Evolutionary conservation across 495 filamentous ascomycete species (phyloP).

Genomic region (Penicillium ucsense): DNA sequence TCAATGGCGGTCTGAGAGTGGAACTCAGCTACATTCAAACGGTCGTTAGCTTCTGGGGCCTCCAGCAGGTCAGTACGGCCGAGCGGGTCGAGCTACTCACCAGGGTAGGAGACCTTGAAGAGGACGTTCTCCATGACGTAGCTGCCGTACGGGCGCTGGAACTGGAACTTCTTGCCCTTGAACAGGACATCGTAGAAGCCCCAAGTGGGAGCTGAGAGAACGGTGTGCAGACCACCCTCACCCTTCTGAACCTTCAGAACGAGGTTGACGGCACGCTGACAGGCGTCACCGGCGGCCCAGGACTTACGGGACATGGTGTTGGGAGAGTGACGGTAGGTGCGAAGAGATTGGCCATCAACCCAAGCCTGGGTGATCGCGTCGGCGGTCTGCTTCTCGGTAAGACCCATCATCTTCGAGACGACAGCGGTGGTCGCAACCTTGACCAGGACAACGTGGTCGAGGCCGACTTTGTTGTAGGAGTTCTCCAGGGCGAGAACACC

Average conservation of each 20-base stretch:
- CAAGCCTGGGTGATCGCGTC: slow-evolving; percentile 95
- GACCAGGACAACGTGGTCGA: slow-evolving; percentile 95
- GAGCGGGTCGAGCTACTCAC: slow-evolving; percentile 34
- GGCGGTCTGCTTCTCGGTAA: slow-evolving; percentile 81
- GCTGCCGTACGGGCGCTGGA: slow-evolving; percentile 91
- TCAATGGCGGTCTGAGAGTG: slow-evolving; percentile 98
- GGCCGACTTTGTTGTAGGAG: slow-evolving; percentile 94
- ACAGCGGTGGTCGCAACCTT: slow-evolving; percentile 96
- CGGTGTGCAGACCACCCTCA: slow-evolving; percentile 82
- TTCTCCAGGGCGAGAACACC: slow-evolving; percentile 94
- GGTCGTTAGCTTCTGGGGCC: neutral
- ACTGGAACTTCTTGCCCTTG: slow-evolving; percentile 88
- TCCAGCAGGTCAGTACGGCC: neutral
- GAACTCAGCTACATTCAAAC: slow-evolving; percentile 64
- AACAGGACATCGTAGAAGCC: slow-evolving; percentile 98
- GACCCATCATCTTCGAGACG: slow-evolving; percentile 84
- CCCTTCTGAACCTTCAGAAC: slow-evolving; percentile 88
- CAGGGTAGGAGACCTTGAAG: slow-evolving; percentile 97
- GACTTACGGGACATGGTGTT: slow-evolving; percentile 99
- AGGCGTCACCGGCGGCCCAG: slow-evolving; percentile 97
- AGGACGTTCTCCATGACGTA: slow-evolving; percentile 99
- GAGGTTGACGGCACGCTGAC: slow-evolving; percentile 91
- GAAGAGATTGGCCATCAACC: slow-evolving; percentile 91
- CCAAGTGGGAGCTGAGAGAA: slow-evolving; percentile 88
- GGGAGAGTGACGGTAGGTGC: slow-evolving; percentile 92